phyloP scores from a whole-genome alignment of 1,284 basidiomycete species.

The Phellopilus nigrolimitatus region DNA sequence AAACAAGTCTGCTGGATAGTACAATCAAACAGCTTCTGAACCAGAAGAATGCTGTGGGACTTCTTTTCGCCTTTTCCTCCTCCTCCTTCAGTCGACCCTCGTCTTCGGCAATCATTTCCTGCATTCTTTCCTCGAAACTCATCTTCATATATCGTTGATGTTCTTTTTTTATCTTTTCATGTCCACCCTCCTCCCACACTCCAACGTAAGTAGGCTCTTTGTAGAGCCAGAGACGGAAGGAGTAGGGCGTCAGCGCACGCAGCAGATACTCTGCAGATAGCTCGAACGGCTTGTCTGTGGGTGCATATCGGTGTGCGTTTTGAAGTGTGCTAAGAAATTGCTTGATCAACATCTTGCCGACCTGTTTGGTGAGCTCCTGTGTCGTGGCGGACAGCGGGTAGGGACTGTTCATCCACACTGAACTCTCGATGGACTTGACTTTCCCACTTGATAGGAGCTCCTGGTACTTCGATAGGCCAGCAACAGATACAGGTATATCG shows the following conservation, averaged over 20 bases:
- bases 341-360: neutral
- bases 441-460: no score
- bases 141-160: neutral
- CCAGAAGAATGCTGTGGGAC: no score
- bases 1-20: no score
- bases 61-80: no score
- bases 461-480: no score
- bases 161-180: neutral
- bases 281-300: neutral
- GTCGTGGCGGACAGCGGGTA: no score
- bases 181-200: neutral
- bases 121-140: neutral
- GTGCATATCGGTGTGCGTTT: neutral
- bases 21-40: no score
- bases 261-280: constrained; percentile 2
- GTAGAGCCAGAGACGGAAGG: neutral
- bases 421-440: no score
- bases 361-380: no score
- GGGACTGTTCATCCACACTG: no score
- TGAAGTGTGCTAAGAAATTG: neutral
- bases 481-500: no score
- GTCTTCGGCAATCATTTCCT: neutral
- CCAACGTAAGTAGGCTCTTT: neutral
- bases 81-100: neutral
- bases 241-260: neutral